Evolutionary conservation across 2,329 filamentous ascomycete species (phyloP).

Genomic region (Fusarium virguliforme): DNA sequence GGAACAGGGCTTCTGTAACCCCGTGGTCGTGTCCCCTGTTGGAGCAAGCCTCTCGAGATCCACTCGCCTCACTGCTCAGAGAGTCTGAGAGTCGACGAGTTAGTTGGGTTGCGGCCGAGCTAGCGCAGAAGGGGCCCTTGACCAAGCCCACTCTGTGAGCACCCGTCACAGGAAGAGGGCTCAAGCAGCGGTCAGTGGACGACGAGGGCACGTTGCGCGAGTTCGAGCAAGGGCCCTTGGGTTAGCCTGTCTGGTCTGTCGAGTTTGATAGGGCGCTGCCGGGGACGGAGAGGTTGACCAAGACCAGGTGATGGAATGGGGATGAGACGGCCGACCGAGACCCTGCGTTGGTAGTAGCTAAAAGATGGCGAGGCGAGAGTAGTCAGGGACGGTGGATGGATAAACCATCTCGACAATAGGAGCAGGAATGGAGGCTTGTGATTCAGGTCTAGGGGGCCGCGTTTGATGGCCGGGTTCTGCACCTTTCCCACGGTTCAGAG

Average conservation of each 20-base stretch:
- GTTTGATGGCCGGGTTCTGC: constrained; percentile 16
- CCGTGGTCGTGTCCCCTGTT: constrained; percentile 11
- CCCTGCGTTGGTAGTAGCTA: constrained; percentile 28
- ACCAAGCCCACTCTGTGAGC: constrained; percentile 47
- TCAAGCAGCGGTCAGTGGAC: constrained; percentile 52
- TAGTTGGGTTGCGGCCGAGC: constrained; percentile 39
- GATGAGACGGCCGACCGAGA: constrained; percentile 37
- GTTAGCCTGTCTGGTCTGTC: constrained; percentile 1
- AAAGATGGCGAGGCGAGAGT: constrained; percentile 11
- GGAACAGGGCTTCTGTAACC: constrained; percentile 26
- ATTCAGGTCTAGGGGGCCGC: constrained; percentile 16
- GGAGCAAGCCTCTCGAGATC: constrained; percentile 29
- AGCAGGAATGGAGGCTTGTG: constrained; percentile 6
- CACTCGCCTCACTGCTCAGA: constrained; percentile 20
- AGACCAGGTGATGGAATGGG: constrained; percentile 45
- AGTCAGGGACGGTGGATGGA: constrained; percentile 15
- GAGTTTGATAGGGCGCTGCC: constrained; percentile 36
- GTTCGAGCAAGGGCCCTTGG: constrained; percentile 39
- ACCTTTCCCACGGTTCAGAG: constrained; percentile 29
- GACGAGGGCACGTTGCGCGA: constrained; percentile 41
- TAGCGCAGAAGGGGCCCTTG: constrained; percentile 46
- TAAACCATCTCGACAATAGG: constrained; percentile 23
- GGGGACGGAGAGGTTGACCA: constrained; percentile 39
- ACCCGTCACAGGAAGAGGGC: constrained; percentile 45
- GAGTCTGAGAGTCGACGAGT: constrained; percentile 7